Conservation (phyloP, 441 rosid species). For the Euphorbia celastroides region DNA sequence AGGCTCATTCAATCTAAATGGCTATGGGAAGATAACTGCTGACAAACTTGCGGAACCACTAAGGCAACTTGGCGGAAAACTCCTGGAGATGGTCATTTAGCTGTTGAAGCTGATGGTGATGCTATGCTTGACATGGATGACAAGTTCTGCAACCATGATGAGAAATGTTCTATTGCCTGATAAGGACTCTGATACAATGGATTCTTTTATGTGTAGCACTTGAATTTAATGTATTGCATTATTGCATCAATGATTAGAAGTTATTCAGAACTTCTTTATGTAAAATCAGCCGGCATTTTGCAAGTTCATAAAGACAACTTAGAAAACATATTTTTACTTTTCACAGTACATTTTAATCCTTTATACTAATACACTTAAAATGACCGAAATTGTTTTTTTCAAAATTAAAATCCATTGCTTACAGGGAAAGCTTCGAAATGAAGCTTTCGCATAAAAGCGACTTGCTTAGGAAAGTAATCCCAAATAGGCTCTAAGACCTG, state of each 20-base stretch:
- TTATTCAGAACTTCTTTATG: neutral
- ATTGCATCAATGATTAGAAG: neutral
- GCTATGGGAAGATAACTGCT: slow-evolving; percentile 76
- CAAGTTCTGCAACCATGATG: slow-evolving; percentile 81
- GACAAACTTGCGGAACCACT: slow-evolving; percentile 63
- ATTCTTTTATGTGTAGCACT: neutral
- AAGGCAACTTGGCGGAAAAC: slow-evolving; percentile 74
- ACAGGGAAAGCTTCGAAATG: too few relatives aligned
- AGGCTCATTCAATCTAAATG: slow-evolving; percentile 52
- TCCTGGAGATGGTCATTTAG: slow-evolving; percentile 72
- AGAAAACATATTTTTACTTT: too few relatives aligned
- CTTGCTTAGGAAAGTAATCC: too few relatives aligned
- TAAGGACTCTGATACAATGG: neutral
- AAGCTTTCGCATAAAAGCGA: too few relatives aligned
- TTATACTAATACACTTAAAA: too few relatives aligned
- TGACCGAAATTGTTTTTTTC: too few relatives aligned
- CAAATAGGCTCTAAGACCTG: too few relatives aligned
- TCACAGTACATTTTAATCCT: too few relatives aligned
- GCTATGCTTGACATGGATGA: slow-evolving; percentile 72
- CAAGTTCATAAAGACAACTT: too few relatives aligned
- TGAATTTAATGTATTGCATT: neutral
- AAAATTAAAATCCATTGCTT: too few relatives aligned
- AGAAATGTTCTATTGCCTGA: slow-evolving; percentile 23
- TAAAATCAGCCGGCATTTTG: neutral
- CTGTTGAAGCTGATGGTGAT: slow-evolving; percentile 70